These are phyloP conservation scores for Alternaria consortialis DNA, from an alignment of 2,329 filamentous ascomycete genomes.

Conservation along the genomic window DNA sequence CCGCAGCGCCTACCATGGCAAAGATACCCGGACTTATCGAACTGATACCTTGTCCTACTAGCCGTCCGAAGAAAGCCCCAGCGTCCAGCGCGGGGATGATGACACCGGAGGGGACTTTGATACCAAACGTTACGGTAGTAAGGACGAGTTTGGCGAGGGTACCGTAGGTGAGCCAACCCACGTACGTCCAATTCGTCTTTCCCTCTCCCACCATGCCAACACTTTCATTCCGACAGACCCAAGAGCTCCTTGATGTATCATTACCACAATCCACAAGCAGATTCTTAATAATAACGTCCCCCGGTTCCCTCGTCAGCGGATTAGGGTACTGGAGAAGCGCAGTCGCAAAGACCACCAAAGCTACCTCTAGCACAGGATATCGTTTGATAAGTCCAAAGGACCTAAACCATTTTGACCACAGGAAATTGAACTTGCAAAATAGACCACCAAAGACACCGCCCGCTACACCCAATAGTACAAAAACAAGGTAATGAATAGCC, in stretches of 20 bases:
- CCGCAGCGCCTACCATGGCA: conserved; percentile 68
- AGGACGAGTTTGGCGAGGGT: conserved; percentile 64
- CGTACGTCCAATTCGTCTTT: conserved; percentile 52
- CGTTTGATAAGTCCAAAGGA: conserved; percentile 62
- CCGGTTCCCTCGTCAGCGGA: conserved; percentile 63
- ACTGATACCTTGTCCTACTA: conserved; percentile 58
- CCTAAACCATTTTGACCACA: conserved; percentile 66
- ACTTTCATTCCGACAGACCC: conserved; percentile 63
- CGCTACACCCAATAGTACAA: conserved; percentile 64
- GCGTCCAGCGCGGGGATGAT: conserved; percentile 68
- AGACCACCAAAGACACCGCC: conserved; percentile 68
- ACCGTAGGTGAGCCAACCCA: conserved; percentile 63
- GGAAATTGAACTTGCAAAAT: conserved; percentile 67
- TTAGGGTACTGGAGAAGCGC: conserved; percentile 66
- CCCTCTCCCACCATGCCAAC: not conserved
- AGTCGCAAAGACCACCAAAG: conserved; percentile 63
- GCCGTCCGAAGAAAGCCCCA: conserved; percentile 66
- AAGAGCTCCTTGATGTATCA: conserved; percentile 47
- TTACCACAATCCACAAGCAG: conserved; percentile 64
- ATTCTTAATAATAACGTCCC: conserved; percentile 65
- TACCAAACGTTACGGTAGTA: conserved; percentile 67
- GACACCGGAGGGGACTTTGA: conserved; percentile 68
- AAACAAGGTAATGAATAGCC: conserved; percentile 65
- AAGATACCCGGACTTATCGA: conserved; percentile 65
- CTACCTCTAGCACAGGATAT: conserved; percentile 65